Conservation (phyloP, 495 filamentous ascomycete genomes). For the Lasiosphaeris hirsuta region DNA sequence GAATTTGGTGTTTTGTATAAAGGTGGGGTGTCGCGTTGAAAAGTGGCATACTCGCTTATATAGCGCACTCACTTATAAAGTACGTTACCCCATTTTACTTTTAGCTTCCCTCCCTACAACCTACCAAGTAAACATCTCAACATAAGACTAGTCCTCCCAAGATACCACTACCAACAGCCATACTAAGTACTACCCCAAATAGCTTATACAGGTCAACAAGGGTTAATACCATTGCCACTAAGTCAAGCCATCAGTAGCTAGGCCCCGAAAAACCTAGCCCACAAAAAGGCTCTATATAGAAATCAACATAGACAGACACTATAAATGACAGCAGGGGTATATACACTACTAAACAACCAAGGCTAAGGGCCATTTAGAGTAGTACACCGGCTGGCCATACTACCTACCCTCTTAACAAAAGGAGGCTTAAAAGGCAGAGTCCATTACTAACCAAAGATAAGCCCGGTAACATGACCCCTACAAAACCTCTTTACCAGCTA, state of each 20-base stretch:
- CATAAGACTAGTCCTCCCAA: background rate
- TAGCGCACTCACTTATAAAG: no score
- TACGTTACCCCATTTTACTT: conserved; percentile 4
- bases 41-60: no score
- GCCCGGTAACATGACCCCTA: no score
- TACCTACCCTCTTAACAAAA: background rate
- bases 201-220: background rate
- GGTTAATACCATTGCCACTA: background rate
- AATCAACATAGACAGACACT: conserved; percentile 1
- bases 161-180: background rate
- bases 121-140: background rate
- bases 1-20: no score
- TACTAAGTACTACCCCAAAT: background rate
- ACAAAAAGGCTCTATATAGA: conserved; percentile 5
- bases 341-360: background rate
- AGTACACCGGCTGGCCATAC: background rate
- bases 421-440: conserved; percentile 1
- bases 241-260: conserved; percentile 3
- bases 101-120: conserved; percentile 5
- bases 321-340: background rate
- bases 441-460: background rate
- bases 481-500: background rate
- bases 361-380: conserved; percentile 1
- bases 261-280: conserved; percentile 1
- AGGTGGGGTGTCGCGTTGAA: no score